Evolutionary conservation across 129 eudicot species (phyloP), one percentile per base, ranked within the genome.

Genomic region (Chrysanthemum lavandulifolium): DNA sequence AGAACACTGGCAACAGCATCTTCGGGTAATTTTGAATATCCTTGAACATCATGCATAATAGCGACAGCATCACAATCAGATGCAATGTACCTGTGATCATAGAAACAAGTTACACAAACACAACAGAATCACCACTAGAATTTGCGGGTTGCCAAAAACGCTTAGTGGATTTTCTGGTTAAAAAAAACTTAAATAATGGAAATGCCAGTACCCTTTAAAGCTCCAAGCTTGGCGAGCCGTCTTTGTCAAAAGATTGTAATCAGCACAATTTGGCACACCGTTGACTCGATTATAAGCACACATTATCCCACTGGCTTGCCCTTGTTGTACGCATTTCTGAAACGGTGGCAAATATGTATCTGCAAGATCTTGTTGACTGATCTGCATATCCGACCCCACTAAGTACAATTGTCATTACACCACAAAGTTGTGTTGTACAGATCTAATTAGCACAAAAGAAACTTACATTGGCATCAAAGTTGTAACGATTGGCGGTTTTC

Each of bases 241-340:
- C 57, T 83, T 79, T 31, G 96, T 89, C 23, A 92, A 82, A 62
- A 92, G 95, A 79, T 89, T 80, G 76, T 84, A 78, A 69, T 92
- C 87, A 52, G 98, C 98, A 72, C 98, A 92, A 71, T 80, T 87
- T 58, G 98, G 98, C 54, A 92, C 71, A 5, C 96, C 96, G 54
- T 92, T 92, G 21, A 92, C 92, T 6, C 89, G 82, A 68, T 92
- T 87, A 75, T 92, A 89, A 61, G 98, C 96, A 62, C 98, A 92
- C 98, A 90, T 90, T 71, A 90, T 81, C 25, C 95, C 87, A 73
- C 81, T 84, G 53, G 87, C 85, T 69, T 76, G 72, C 43, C 87
- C 96, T 83, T 90, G 80, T 69, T 85, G 82, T 25, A 87, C 80
- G 64, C 96, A 90, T 61, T 82, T 85, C 76, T 77, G 82, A 36